Evolutionary conservation across 305 asterid genomes (phyloP).

Genomic region (Solanum hybrid): DNA sequence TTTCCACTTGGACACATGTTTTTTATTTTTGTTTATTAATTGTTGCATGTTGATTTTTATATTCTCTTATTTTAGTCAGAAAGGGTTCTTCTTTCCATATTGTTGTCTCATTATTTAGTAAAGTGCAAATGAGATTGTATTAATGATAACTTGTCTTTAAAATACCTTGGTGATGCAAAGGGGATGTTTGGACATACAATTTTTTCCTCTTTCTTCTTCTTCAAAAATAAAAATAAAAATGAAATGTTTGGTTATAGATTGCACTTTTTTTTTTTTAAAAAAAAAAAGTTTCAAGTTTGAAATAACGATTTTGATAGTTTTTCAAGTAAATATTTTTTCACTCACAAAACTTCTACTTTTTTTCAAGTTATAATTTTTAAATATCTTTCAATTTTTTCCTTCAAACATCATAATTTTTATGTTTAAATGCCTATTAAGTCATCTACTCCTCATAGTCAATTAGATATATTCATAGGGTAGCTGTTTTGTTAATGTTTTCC

Average conservation of each 20-base stretch:
- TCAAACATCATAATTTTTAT: not conserved
- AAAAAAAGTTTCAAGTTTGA: not conserved
- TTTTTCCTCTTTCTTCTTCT: not conserved
- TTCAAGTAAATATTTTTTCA: not conserved
- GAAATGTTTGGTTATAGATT: not conserved
- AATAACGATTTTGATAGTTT: not conserved
- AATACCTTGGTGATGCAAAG: not conserved
- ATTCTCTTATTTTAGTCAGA: too few relatives aligned
- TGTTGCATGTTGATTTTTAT: not conserved
- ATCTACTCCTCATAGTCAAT: not conserved
- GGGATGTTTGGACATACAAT: not conserved
- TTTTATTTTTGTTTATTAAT: not conserved
- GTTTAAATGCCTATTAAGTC: not conserved
- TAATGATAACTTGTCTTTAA: not conserved
- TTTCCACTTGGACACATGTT: not conserved
- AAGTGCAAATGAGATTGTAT: not conserved
- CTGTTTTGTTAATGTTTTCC: fast-evolving
- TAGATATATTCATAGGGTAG: fast-evolving
- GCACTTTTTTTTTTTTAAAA: too few relatives aligned
- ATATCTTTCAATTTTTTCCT: not conserved
- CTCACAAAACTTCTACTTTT: not conserved
- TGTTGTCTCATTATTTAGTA: not conserved
- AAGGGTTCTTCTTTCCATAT: not conserved
- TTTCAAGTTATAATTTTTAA: not conserved
- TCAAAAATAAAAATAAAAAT: not conserved